These are phyloP conservation scores for Colletotrichum endophyticum DNA, from an alignment of 2,329 filamentous ascomycete species.

Conservation along the genomic window DNA sequence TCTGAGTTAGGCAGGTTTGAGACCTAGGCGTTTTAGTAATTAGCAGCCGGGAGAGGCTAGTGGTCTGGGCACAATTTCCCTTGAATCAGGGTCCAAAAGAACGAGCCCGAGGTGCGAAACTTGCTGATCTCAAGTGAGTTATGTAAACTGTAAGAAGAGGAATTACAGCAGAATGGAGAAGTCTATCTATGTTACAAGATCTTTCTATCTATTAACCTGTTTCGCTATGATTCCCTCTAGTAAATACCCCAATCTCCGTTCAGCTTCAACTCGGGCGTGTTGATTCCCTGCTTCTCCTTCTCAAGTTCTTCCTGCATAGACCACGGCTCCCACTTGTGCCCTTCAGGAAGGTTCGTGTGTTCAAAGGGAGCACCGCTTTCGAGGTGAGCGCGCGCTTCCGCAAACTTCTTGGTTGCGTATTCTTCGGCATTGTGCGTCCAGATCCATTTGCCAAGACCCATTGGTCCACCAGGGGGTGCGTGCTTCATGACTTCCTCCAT, in stretches of 20 bases:
- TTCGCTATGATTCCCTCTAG: neutral
- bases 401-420: neutral
- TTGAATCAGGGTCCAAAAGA: neutral
- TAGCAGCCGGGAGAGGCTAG: neutral
- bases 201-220: neutral
- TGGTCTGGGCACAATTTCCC: neutral
- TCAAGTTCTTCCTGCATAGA: neutral
- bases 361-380: neutral
- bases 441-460: neutral
- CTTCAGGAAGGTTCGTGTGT: neutral
- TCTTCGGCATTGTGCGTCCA: neutral
- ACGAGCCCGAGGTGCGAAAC: neutral
- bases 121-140: neutral
- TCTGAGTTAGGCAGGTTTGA: neutral
- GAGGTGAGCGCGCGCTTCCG: neutral
- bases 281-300: neutral
- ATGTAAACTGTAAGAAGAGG: neutral
- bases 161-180: neutral
- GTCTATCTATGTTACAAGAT: neutral
- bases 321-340: neutral
- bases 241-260: neutral
- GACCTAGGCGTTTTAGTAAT: neutral
- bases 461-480: neutral
- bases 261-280: neutral
- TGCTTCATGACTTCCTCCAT: neutral